Evolutionary conservation across 2,329 filamentous ascomycete genomes (phyloP).

Genomic region (Teratosphaeria nubilosa): DNA sequence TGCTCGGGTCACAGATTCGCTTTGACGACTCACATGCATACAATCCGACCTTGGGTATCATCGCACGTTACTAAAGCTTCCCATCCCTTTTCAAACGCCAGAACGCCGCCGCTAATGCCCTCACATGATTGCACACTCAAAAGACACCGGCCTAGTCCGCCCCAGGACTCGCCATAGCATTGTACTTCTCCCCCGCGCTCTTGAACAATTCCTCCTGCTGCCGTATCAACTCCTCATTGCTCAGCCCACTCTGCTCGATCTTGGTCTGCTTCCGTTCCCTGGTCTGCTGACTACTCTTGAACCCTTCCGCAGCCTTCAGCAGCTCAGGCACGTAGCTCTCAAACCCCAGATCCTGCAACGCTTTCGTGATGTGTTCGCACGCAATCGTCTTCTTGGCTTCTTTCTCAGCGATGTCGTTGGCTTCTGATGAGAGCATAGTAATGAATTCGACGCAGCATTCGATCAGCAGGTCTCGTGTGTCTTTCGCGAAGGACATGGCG

Average conservation of each 20-base stretch:
- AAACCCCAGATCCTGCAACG: constrained; percentile 85
- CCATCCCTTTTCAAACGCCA: neutral
- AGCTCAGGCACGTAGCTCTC: constrained; percentile 85
- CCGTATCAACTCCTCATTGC: constrained; percentile 76
- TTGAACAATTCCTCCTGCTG: constrained; percentile 90
- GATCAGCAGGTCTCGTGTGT: constrained; percentile 88
- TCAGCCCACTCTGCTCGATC: constrained; percentile 87
- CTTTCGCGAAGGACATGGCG: constrained; percentile 82
- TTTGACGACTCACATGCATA: neutral
- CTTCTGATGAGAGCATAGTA: constrained; percentile 94
- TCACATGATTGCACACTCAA: neutral
- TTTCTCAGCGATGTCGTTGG: constrained; percentile 97
- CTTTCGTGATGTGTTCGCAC: constrained; percentile 93
- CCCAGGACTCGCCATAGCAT: constrained; percentile 21
- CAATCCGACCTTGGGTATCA: neutral
- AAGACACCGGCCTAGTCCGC: neutral
- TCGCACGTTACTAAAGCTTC: neutral
- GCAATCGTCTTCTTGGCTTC: constrained; percentile 99
- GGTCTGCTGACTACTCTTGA: constrained; percentile 83
- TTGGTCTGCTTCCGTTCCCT: constrained; percentile 97
- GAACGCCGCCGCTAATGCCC: neutral
- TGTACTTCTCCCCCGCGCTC: constrained; percentile 64
- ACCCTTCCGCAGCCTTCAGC: constrained; percentile 74
- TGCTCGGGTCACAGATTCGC: neutral
- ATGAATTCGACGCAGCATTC: constrained; percentile 99